Conservation (phyloP, 2,329 filamentous ascomycete species). For the Verticillium isaacii region DNA sequence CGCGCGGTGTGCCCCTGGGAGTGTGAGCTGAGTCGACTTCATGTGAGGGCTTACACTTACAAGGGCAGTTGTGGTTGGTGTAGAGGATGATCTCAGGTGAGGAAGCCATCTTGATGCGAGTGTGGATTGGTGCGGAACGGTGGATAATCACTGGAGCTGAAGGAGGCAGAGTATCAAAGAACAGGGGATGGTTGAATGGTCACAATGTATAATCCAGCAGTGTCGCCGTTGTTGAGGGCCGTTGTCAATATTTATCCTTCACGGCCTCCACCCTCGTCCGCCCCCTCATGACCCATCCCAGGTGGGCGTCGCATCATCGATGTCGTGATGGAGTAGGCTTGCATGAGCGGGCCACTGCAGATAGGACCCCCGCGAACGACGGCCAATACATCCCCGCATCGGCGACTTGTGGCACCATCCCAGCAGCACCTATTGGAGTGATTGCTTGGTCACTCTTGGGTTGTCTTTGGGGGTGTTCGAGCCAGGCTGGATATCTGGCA, state of each 20-base stretch:
- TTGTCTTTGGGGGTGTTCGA: too few species aligned
- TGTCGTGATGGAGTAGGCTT: slow-evolving; percentile 1
- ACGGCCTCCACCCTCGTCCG: not conserved
- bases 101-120: not conserved
- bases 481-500: not conserved
- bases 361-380: not conserved
- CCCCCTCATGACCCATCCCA: not conserved
- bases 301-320: slow-evolving; percentile 3
- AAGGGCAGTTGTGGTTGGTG: slow-evolving; percentile 67
- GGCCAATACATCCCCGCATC: not conserved
- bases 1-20: slow-evolving; percentile 62
- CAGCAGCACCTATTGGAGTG: not conserved
- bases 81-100: slow-evolving; percentile 57
- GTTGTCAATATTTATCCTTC: not conserved
- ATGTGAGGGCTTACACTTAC: slow-evolving; percentile 21
- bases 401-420: not conserved
- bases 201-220: not conserved
- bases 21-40: not conserved
- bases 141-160: too few species aligned
- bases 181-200: not conserved
- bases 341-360: not conserved
- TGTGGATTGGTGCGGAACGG: not conserved
- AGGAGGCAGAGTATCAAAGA: too few species aligned
- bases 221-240: not conserved
- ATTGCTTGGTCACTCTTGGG: not conserved